phyloP scores from a whole-genome alignment of 805 yeast genomes.

The Yarrowia bubula region DNA sequence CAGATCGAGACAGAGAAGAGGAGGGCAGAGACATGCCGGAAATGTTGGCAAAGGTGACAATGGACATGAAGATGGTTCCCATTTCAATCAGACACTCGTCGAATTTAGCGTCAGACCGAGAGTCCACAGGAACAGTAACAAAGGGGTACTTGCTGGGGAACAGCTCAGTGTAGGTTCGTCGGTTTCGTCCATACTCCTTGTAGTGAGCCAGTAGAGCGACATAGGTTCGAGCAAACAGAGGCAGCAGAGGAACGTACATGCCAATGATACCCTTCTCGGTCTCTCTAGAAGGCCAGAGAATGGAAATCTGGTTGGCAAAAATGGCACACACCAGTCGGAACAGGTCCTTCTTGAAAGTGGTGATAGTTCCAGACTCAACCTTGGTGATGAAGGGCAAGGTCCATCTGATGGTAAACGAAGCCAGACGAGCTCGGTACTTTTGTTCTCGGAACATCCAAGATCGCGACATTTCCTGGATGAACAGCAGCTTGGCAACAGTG shows the following conservation, averaged over 20 bases:
- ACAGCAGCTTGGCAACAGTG: conserved; percentile 55
- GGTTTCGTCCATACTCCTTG: conserved; percentile 51
- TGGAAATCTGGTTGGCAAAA: conserved; percentile 36
- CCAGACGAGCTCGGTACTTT: conserved; percentile 34
- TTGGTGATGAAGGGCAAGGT: conserved; percentile 33
- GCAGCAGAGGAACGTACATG: conserved; percentile 37
- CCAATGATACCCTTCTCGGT: conserved; percentile 34
- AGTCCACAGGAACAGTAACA: conserved; percentile 63
- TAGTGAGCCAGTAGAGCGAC: conserved; percentile 34
- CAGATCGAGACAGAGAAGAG: conserved; percentile 32
- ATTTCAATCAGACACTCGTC: conserved; percentile 74
- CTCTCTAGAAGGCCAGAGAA: conserved; percentile 37
- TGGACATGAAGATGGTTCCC: conserved; percentile 49
- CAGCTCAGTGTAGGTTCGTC: conserved; percentile 54
- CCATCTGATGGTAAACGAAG: conserved; percentile 36
- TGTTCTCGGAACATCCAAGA: conserved; percentile 34
- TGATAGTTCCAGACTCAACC: conserved; percentile 32
- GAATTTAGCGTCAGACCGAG: conserved; percentile 62
- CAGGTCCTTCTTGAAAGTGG: conserved; percentile 33
- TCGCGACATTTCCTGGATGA: conserved; percentile 47
- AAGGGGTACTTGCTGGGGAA: conserved; percentile 72
- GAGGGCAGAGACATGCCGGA: conserved; percentile 32
- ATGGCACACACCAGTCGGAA: conserved; percentile 35
- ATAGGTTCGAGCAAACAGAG: conserved; percentile 36
- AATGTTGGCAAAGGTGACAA: conserved; percentile 34